A percentile compares a stretch with the other conserved stretches of the same genome.
These are phyloP conservation scores for Rubia occidens DNA, from an alignment of 305 asterid species.

Conservation along the genomic window DNA sequence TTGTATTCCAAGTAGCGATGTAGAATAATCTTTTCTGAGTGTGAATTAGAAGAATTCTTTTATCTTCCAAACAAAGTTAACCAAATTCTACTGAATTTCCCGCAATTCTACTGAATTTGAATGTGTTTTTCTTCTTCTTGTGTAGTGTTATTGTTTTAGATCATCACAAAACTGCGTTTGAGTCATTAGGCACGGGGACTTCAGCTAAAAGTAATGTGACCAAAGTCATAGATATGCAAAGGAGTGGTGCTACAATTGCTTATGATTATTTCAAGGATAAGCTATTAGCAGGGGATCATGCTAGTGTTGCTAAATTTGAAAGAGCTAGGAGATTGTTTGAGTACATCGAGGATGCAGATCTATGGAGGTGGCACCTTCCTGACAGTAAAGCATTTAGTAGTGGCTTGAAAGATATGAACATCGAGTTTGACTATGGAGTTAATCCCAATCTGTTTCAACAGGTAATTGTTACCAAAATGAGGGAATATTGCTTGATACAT, in stretches of 20 bases:
- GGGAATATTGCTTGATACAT: not conserved
- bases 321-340: slow-evolving; percentile 56
- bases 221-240: slow-evolving; percentile 67
- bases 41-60: not conserved
- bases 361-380: slow-evolving; percentile 86
- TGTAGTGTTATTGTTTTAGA: slow-evolving; percentile 68
- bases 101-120: not conserved
- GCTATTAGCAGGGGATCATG: slow-evolving; percentile 31
- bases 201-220: slow-evolving; percentile 43
- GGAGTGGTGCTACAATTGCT: slow-evolving; percentile 92
- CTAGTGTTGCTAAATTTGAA: slow-evolving; percentile 30
- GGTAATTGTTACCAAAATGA: slow-evolving; percentile 27
- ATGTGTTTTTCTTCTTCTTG: not conserved
- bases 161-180: slow-evolving; percentile 87
- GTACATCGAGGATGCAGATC: slow-evolving; percentile 78
- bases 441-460: slow-evolving; percentile 75
- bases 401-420: slow-evolving; percentile 67
- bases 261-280: slow-evolving; percentile 73
- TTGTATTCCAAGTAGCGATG: not conserved
- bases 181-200: slow-evolving; percentile 44
- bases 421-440: slow-evolving; percentile 53
- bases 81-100: too few relatives aligned
- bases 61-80: too few relatives aligned
- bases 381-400: slow-evolving; percentile 78
- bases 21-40: not conserved